phyloP scores from a whole-genome alignment of 2,329 filamentous ascomycete species.

The Claviceps pazoutovae region DNA sequence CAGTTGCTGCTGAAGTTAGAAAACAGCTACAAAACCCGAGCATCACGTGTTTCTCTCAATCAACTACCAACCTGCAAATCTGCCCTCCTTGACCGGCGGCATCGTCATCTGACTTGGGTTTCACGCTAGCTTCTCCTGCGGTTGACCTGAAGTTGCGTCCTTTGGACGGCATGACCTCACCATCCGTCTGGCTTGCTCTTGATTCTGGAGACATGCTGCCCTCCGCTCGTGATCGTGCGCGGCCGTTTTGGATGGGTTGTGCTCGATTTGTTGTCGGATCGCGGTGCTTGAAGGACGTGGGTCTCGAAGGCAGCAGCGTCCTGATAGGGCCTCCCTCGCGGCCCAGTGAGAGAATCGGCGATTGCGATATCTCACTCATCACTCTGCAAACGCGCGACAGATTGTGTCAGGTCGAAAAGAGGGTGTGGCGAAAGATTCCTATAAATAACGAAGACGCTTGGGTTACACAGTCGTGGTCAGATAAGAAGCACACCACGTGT shows the following conservation, averaged over 20 bases:
- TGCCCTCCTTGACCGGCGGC: slow-evolving; percentile 39
- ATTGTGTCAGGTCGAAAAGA: background rate
- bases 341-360: slow-evolving; percentile 13
- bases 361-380: slow-evolving; percentile 20
- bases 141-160: slow-evolving; percentile 17
- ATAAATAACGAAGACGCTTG: background rate
- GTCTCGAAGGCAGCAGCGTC: slow-evolving; percentile 25
- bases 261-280: slow-evolving; percentile 13
- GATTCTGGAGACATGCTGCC: slow-evolving; percentile 15
- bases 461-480: slow-evolving; percentile 1
- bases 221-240: slow-evolving; percentile 8
- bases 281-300: slow-evolving; percentile 19
- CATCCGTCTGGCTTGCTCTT: slow-evolving; percentile 14
- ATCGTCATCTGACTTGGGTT: slow-evolving; percentile 6
- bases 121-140: slow-evolving; percentile 7
- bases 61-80: slow-evolving; percentile 50
- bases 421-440: background rate
- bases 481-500: slow-evolving; percentile 1
- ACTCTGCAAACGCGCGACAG: slow-evolving; percentile 5
- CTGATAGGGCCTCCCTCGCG: slow-evolving; percentile 18
- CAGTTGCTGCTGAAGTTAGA: slow-evolving; percentile 56
- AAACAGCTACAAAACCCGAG: background rate
- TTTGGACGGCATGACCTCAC: slow-evolving; percentile 12
- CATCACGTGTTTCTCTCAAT: background rate
- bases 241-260: slow-evolving; percentile 12